Evolutionary conservation across 495 filamentous ascomycete genomes (phyloP), one percentile per base, ranked within the genome.

Genomic region (Daldinia caldariorum): DNA sequence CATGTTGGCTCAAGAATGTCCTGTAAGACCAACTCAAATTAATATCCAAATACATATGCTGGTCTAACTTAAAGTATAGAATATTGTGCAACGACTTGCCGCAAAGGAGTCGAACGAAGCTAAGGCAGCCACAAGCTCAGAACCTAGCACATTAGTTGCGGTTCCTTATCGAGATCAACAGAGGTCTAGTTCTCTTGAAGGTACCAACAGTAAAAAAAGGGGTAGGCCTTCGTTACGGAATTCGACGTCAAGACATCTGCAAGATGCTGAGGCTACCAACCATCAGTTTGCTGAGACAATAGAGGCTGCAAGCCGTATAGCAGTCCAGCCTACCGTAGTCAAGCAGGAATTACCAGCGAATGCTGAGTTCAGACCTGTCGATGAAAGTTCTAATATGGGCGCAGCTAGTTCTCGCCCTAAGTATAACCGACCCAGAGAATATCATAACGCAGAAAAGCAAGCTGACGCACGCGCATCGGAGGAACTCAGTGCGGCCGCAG

Each of bases 1-100:
- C 14, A 79, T 76, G 74, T 51, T 85, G 26, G 63, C 68, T 6
- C 34, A 62, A 0, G 53, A 70, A 61, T 76, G 78, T 60, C 74
- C 78, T 0, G 82, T 84, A 72, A 47, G 78, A 34, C 22, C 34
- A 18, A 26, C 60, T 32, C 26, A 22, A 29, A 0, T 43, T 29
- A n/a, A 39, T 9, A 16, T 49, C 29, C 13, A 1, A 22, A 20
- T 26, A 1, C 16, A 12, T 43, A 39, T 41, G 45, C 8, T 12
- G 12, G 8, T 49, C 59, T 66, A 51, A 67, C 64, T 16, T 20
- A 4, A 14, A 3, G 10, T 63, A 9, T 41, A 77, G 75, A 59
- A 64, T 38, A 57, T 62, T 37, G 64, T 26, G 5, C 55, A 58
- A 18, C 60, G 43, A 32, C 50, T 75, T 26, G 56, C 55, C 12